Evolutionary conservation across 371 early-diverging fungal genomes (phyloP).

Genomic region (Mucor ambiguus): DNA sequence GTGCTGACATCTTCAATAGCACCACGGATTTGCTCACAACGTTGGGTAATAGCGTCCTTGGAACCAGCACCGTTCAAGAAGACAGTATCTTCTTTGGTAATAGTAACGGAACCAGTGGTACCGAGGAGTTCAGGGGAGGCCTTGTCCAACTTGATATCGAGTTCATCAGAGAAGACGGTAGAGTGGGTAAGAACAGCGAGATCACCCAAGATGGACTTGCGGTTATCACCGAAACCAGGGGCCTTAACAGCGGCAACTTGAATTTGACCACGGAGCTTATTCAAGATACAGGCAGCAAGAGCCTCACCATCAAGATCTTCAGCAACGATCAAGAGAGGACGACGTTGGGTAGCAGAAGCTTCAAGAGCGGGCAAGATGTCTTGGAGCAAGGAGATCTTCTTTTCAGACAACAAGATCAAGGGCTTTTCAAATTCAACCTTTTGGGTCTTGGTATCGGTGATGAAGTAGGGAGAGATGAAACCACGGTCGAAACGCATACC

Average conservation of each 20-base stretch:
- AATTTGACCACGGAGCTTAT: conserved; percentile 98
- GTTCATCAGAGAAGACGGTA: conserved; percentile 94
- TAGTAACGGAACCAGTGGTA: conserved; percentile 82
- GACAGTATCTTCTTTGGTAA: conserved; percentile 98
- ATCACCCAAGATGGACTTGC: conserved; percentile 97
- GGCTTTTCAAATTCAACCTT: conserved; percentile 99
- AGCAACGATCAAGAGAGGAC: conserved; percentile 95
- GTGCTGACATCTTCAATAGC: conserved; percentile 80
- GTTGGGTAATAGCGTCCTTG: conserved; percentile 85
- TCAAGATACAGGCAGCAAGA: conserved; percentile 96
- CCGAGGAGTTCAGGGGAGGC: conserved; percentile 91
- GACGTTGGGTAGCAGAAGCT: conserved; percentile 90
- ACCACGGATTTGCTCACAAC: conserved; percentile 95
- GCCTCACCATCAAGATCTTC: conserved; percentile 99
- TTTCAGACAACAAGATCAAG: conserved; percentile 91
- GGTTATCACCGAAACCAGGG: conserved; percentile 99
- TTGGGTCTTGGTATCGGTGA: conserved; percentile 96
- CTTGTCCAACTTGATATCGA: conserved; percentile 94
- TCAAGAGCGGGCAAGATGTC: conserved; percentile 96
- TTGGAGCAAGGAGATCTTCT: conserved; percentile 94
- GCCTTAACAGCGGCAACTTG: conserved; percentile 97
- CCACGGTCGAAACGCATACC: conserved; percentile 99
- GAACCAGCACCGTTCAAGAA: conserved; percentile 93
- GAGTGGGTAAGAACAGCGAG: conserved; percentile 94
- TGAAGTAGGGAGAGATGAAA: conserved; percentile 98